Evolutionary conservation across 305 asterid genomes (phyloP).

Genomic region (Ilex paraguariensis): DNA sequence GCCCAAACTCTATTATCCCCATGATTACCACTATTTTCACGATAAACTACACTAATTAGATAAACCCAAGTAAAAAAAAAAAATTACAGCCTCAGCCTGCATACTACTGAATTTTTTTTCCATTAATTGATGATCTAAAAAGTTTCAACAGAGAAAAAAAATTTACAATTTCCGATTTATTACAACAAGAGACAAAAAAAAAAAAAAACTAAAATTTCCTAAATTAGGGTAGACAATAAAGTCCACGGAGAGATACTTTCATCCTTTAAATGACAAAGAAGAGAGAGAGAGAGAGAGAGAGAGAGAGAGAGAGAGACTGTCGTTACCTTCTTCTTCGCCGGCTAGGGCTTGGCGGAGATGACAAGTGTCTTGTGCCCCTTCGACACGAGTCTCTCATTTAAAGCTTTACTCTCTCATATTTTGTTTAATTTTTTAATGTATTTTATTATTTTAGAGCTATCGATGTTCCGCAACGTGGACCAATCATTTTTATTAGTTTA

Average conservation of each 20-base stretch:
- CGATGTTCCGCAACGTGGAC: slow-evolving; percentile 36
- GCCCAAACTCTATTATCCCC: no score
- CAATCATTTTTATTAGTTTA: slow-evolving; percentile 21
- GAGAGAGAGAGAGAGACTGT: slow-evolving; percentile 29
- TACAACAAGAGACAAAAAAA: no score
- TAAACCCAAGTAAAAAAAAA: no score
- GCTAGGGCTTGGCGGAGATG: slow-evolving; percentile 40
- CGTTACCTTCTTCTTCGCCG: slow-evolving; percentile 64
- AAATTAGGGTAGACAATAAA: no score
- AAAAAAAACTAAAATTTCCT: slow-evolving; percentile 1
- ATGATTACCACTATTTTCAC: no score
- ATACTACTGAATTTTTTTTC: no score
- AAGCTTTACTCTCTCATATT: slow-evolving; percentile 11
- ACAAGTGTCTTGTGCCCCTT: slow-evolving; percentile 62
- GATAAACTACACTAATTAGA: no score
- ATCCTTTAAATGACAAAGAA: slow-evolving; percentile 20
- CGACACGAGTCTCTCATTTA: slow-evolving; percentile 13
- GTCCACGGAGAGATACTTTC: neutral
- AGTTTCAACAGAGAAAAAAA: no score
- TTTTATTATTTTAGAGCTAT: no score
- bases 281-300: slow-evolving; percentile 2
- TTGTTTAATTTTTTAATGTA: slow-evolving; percentile 15
- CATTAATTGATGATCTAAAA: no score
- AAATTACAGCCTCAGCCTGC: no score
- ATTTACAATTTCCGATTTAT: neutral